These are phyloP conservation scores for Cephaloascus fragrans DNA, from an alignment of 805 yeast species.

Conservation along the genomic window DNA sequence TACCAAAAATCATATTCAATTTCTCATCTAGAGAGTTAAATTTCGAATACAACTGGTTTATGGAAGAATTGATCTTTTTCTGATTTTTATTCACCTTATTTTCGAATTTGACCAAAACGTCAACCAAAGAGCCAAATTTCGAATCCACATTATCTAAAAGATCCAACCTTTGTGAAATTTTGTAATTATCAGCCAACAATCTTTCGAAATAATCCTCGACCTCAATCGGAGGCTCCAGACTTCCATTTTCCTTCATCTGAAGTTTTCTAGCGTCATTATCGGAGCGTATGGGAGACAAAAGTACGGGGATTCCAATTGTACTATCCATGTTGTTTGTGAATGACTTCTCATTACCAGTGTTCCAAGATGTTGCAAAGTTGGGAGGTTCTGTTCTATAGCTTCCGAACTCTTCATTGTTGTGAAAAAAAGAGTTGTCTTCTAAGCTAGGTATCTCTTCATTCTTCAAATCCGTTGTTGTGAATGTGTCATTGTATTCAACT, in stretches of 20 bases:
- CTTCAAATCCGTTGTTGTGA: not conserved
- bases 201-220: too few relatives aligned
- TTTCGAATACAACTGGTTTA: not conserved
- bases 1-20: not conserved
- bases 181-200: not conserved
- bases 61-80: not conserved
- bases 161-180: not conserved
- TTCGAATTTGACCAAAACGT: not conserved
- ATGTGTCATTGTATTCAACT: not conserved
- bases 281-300: not conserved
- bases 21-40: not conserved
- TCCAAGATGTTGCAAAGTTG: not conserved
- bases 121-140: not conserved
- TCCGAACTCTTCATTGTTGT: too few relatives aligned
- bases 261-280: not conserved
- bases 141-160: not conserved
- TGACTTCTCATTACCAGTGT: not conserved
- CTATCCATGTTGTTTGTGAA: not conserved
- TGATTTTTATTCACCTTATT: not conserved
- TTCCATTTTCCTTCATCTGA: not conserved
- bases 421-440: too few relatives aligned
- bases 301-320: not conserved
- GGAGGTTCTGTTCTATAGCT: too few relatives aligned
- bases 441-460: not conserved
- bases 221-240: too few relatives aligned